Conservation (phyloP, 2,329 filamentous ascomycete genomes). For the Penicillium frequentans region DNA sequence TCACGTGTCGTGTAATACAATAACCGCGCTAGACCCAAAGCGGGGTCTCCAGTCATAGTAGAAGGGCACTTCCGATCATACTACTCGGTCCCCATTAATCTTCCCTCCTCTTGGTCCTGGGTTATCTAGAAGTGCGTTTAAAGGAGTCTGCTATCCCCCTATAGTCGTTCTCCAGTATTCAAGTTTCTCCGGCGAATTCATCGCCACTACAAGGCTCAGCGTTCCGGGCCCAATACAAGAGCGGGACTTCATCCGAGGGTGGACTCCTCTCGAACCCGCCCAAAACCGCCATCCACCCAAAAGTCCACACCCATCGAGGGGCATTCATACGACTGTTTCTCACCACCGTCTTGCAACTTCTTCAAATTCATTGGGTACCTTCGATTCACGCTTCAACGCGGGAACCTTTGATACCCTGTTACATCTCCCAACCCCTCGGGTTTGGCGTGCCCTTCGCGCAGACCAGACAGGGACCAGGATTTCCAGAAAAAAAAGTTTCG, state of each 20-base stretch:
- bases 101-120: constrained; percentile 5
- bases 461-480: constrained; percentile 40
- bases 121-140: background rate
- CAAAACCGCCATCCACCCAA: constrained; percentile 32
- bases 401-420: constrained; percentile 44
- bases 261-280: constrained; percentile 31
- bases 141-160: background rate
- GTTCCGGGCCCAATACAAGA: constrained; percentile 29
- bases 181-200: constrained; percentile 4
- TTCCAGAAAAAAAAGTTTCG: constrained; percentile 4
- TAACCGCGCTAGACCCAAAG: constrained; percentile 21
- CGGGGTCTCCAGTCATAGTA: constrained; percentile 7
- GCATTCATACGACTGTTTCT: constrained; percentile 41
- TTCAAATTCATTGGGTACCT: constrained; percentile 36
- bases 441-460: constrained; percentile 45
- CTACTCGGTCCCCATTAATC: constrained; percentile 2
- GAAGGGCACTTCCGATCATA: constrained; percentile 19
- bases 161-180: background rate
- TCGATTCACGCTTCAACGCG: constrained; percentile 48
- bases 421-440: constrained; percentile 44
- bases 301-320: constrained; percentile 52
- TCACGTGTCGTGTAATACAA: constrained; percentile 25
- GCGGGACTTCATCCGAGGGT: constrained; percentile 40
- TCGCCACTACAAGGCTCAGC: constrained; percentile 26
- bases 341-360: background rate